Evolutionary conservation across 1,139 yeast genomes (phyloP), one percentile per base, ranked within the genome.

Genomic region (Lodderomyces elongisporus): DNA sequence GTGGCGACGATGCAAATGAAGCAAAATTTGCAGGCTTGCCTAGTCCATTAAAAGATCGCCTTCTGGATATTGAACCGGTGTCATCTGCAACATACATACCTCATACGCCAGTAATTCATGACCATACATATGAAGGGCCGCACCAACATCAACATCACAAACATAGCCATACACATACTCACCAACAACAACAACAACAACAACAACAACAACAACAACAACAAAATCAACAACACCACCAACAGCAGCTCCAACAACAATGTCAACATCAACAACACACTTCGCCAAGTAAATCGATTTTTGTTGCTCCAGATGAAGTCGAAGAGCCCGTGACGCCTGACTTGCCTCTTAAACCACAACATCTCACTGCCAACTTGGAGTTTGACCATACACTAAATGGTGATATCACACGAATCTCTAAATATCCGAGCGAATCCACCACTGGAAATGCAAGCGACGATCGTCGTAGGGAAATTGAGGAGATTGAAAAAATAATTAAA

Each of bases 311-410:
- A 3, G 20, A 30, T 12, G 41, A 28, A 6, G 10, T 36, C 10
- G 32, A 33, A 12, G 36, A 33, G 17, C 42, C 41, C 13, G 28
- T 32, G 15, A 30, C 37, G 4, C 43, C 44, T 13, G 27, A 25
- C 4, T 28, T 30, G 18, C 29, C 38, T 3, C 17, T 27, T 6
- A 30, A 30, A 16, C 40, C 42, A 6, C 68, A 61, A 43, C 66
- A 62, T 43, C 48, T 63, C 25, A 60, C 60, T 7, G 67, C 69
- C 8, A 59, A 62, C 40, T 39, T 63, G 29, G 70, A 62, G 43
- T 62, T 54, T 34, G 69, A 63, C 41, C 66, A 56, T 36, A 47
- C 48, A 13, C 32, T 47, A 16, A 49, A 52, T 35, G 66, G 66
- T 9, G 57, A 50, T 32, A 58, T 61, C 32, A 55, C 62, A 28